These are phyloP conservation scores for Cruciata laevipes DNA, from an alignment of 257 asterid genomes.

Conservation along the genomic window DNA sequence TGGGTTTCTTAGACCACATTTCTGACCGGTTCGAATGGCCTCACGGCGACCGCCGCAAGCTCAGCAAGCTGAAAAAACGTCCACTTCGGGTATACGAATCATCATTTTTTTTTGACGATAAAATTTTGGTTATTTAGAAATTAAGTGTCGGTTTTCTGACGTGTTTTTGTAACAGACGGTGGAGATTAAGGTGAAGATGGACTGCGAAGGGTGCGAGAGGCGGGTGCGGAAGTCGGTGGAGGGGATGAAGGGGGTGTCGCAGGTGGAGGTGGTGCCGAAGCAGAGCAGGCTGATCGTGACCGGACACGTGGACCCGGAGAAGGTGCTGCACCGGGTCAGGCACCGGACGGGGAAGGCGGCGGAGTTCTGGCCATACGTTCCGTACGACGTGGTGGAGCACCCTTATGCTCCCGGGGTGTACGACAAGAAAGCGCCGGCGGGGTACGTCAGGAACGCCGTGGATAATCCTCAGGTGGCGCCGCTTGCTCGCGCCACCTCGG, in stretches of 20 bases:
- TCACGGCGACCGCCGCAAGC: constrained; percentile 21
- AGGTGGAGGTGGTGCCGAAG: constrained; percentile 32
- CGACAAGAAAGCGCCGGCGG: constrained; percentile 35
- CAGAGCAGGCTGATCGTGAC: constrained; percentile 29
- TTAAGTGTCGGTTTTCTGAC: too few species aligned
- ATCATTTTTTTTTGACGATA: neutral
- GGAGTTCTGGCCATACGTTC: constrained; percentile 39
- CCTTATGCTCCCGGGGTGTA: constrained; percentile 40
- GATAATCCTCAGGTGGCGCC: constrained; percentile 20
- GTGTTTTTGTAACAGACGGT: constrained; percentile 22
- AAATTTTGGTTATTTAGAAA: too few species aligned
- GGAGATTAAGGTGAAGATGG: constrained; percentile 42
- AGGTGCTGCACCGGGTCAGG: constrained; percentile 29
- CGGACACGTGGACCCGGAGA: constrained; percentile 36
- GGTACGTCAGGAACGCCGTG: constrained; percentile 27
- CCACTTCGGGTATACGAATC: constrained; percentile 26
- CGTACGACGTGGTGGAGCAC: constrained; percentile 35
- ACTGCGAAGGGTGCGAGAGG: constrained; percentile 39
- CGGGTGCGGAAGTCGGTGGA: constrained; percentile 33
- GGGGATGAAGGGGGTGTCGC: constrained; percentile 33
- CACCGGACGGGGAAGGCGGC: constrained; percentile 33
- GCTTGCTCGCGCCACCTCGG: constrained; percentile 35
- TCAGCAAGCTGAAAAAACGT: constrained; percentile 23
- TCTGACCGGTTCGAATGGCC: constrained; percentile 19
- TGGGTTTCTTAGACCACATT: constrained; percentile 32